Base-by-base conservation (phyloP, 257 asterid genomes). In the Galeopsis tetrahit region DNA sequence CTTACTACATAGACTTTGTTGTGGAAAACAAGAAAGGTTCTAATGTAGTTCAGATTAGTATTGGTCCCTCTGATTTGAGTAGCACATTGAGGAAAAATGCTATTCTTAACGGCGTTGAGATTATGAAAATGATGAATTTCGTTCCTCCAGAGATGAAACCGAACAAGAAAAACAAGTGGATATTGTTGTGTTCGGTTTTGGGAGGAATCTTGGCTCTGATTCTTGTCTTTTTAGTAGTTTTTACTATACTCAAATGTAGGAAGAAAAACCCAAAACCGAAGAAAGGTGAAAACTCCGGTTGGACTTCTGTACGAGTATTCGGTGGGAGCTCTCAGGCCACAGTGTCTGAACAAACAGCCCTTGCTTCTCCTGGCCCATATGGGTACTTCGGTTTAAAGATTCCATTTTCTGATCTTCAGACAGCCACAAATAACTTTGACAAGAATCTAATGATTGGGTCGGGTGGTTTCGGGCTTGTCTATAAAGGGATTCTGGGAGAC, bases 51-150 rank as follows among this genome's bases (percentile, higher is more conserved):
- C 75, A 70, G 66, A 58, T 90, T 21, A 86, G 90, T 28, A 78
- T 90, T 34, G 96, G 95, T 13, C 97, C 97, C 4, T 86, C 97
- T 4, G 91, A 90, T 2, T 34, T 90, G 67, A 87, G 93, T 62
- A 76, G 35, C 79, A 77, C 83, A 4, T 52, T 82, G 79, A 79
- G 85, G 82, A 91, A 86, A 66, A 91, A 91, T 52, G 97, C 96
- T 13, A 84, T 91, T 34, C 79, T 91, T 10, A 91, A 91, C 52
- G 97, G 96, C 32, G 95, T 89, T 2, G 97, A 91, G 88, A 85
- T 91, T 74, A 85, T 91, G 96, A 81, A 77, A 64, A 84, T 88
- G 81, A 74, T 83, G 76, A 80, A 82, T 43, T 82, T 78, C 15
- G 83, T 70, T 63, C 66, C 76, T 69, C 60, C 72, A 0, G 67